Evolutionary conservation across 805 yeast species (phyloP).

Genomic region (Cyberlindnera petersonii): DNA sequence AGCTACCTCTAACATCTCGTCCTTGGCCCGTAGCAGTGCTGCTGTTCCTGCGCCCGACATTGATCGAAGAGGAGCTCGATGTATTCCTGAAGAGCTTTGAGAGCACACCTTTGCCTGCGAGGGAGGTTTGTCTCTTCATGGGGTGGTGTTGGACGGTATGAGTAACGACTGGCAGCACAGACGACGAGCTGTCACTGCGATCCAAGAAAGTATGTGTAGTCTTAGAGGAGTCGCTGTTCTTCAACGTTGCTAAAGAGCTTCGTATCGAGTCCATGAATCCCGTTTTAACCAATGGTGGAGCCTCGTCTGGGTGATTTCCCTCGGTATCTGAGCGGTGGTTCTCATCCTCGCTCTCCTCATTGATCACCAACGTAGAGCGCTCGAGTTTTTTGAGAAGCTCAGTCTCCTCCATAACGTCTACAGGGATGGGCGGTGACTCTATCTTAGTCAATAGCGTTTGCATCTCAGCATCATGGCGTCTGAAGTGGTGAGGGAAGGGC

Average conservation of each 20-base stretch:
- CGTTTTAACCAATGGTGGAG: constrained; percentile 3
- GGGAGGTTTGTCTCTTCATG: constrained; percentile 8
- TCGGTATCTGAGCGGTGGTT: not conserved
- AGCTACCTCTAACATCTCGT: constrained; percentile 10
- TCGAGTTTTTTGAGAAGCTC: constrained; percentile 12
- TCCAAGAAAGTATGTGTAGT: not conserved
- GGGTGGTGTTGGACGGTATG: not conserved
- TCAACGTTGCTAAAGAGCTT: constrained; percentile 15
- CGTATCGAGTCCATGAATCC: constrained; percentile 14
- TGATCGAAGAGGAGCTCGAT: constrained; percentile 21
- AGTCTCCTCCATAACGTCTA: constrained; percentile 25
- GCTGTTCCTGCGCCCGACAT: constrained; percentile 6
- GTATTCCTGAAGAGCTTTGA: constrained; percentile 24
- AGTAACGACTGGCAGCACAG: not conserved
- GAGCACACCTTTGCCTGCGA: constrained; percentile 19
- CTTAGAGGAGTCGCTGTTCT: constrained; percentile 2
- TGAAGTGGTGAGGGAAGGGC: constrained; percentile 13
- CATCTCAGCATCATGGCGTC: constrained; percentile 8
- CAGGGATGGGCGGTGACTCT: constrained; percentile 31
- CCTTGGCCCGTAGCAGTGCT: constrained; percentile 1
- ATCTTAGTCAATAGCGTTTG: constrained; percentile 15
- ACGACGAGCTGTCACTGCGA: not conserved
- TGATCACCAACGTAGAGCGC: constrained; percentile 8
- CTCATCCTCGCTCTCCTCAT: constrained; percentile 14
- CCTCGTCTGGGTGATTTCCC: not conserved